Conservation (phyloP, 2,329 filamentous ascomycete genomes). For the Hypocrella siamensis region DNA sequence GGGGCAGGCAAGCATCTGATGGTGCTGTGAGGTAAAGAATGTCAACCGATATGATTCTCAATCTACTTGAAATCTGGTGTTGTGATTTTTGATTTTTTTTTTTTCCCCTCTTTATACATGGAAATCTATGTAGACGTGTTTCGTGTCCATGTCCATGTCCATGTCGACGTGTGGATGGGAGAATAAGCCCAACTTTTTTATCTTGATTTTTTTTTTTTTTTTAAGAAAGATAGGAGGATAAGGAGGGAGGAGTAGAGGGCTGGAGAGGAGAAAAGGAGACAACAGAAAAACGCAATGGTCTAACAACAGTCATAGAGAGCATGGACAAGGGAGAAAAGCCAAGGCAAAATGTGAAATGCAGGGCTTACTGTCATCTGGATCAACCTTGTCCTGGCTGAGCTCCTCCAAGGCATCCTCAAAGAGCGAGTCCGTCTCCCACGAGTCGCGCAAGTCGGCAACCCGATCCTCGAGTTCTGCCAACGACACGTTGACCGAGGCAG, state of each 20-base stretch:
- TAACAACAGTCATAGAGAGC: too few species aligned
- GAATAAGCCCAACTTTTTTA: too few species aligned
- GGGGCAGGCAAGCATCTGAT: conserved; percentile 41
- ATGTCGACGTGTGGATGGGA: too few species aligned
- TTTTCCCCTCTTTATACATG: too few species aligned
- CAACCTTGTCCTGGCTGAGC: conserved; percentile 35
- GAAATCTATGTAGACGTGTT: too few species aligned
- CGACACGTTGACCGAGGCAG: conserved; percentile 18
- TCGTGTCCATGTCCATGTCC: too few species aligned
- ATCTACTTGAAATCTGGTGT: too few species aligned
- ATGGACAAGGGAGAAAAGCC: conserved; percentile 4
- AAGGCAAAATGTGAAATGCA: background rate
- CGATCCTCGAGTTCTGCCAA: conserved; percentile 33
- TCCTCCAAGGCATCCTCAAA: conserved; percentile 48
- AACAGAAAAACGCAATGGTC: background rate
- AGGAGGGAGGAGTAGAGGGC: background rate
- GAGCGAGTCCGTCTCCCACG: conserved; percentile 49
- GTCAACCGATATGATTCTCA: background rate
- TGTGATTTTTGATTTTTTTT: too few species aligned
- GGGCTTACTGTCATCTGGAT: conserved; percentile 14
- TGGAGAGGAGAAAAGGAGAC: background rate
- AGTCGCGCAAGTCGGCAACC: conserved; percentile 34
- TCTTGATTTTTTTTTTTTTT: too few species aligned
- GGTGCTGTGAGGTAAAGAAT: background rate
- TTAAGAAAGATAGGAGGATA: background rate